Conservation (phyloP, 805 yeast species). For the Starmerella roubikii region DNA sequence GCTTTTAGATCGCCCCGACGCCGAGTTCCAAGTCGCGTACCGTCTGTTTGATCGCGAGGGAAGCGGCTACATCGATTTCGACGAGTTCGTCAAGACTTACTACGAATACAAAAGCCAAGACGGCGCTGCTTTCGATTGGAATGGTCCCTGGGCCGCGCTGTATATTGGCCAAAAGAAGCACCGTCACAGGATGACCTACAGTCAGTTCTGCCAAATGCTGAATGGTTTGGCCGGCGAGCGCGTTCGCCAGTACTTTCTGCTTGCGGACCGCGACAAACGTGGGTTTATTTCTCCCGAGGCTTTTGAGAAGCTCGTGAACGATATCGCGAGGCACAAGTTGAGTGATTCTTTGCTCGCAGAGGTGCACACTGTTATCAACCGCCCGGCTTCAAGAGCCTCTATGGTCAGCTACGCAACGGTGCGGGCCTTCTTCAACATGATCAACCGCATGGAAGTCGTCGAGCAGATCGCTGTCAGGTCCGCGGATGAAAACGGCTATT, state of each 20-base stretch:
- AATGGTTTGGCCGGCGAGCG: conserved; percentile 34
- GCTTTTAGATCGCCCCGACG: conserved; percentile 39
- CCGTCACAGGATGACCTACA: conserved; percentile 30
- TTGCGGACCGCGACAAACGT: conserved; percentile 26
- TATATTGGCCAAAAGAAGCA: conserved; percentile 29
- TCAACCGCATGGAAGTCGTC: conserved; percentile 31
- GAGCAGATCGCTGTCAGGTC: conserved; percentile 24
- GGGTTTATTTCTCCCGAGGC: conserved; percentile 32
- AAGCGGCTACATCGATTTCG: conserved; percentile 29
- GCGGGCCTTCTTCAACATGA: conserved; percentile 32
- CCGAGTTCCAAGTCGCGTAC: conserved; percentile 39
- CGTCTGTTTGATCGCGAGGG: conserved; percentile 32
- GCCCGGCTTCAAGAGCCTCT: conserved; percentile 21
- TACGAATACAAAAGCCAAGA: conserved; percentile 25
- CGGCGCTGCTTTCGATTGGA: conserved; percentile 33
- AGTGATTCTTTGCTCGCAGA: conserved; percentile 28
- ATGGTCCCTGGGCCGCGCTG: conserved; percentile 30
- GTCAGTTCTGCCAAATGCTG: conserved; percentile 34
- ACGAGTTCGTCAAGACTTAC: conserved; percentile 29
- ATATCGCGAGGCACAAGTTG: conserved; percentile 31
- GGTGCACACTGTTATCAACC: conserved; percentile 29
- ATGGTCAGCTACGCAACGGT: conserved; percentile 32
- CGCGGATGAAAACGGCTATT: conserved; percentile 28
- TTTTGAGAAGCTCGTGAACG: conserved; percentile 28
- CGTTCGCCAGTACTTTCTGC: conserved; percentile 33